These are phyloP conservation scores for Penicillium polonicum DNA, from an alignment of 2,329 filamentous ascomycete genomes.

Conservation along the genomic window DNA sequence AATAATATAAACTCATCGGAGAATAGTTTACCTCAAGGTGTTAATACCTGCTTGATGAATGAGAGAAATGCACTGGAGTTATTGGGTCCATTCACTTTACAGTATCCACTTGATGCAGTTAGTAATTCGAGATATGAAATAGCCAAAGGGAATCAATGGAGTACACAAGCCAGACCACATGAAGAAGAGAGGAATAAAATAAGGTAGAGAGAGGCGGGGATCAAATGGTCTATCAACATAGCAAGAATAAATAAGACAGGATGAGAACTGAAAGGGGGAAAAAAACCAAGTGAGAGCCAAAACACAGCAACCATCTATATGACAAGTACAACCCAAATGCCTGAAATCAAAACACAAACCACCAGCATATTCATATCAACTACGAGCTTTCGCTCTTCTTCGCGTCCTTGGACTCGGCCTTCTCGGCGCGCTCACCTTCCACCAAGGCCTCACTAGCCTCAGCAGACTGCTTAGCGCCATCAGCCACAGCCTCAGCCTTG, in stretches of 20 bases:
- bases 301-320: constrained; percentile 15
- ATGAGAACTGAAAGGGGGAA: constrained; percentile 20
- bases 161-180: constrained; percentile 14
- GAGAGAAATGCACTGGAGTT: not conserved
- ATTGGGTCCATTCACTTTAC: not conserved
- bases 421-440: constrained; percentile 40
- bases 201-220: constrained; percentile 13
- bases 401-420: constrained; percentile 26
- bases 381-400: constrained; percentile 29
- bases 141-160: constrained; percentile 23
- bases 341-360: constrained; percentile 13
- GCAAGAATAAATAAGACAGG: constrained; percentile 22
- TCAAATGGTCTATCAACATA: constrained; percentile 25
- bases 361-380: constrained; percentile 12
- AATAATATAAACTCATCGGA: constrained; percentile 1
- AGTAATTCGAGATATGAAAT: constrained; percentile 1
- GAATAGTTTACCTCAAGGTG: not conserved
- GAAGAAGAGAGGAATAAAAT: constrained; percentile 4
- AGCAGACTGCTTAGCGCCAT: constrained; percentile 43
- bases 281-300: not conserved
- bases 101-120: not conserved
- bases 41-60: too few species aligned
- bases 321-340: constrained; percentile 7
- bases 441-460: constrained; percentile 46
- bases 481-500: constrained; percentile 52